Evolutionary conservation across 2,329 filamentous ascomycete genomes (phyloP), one percentile per base, ranked within the genome.

Genomic region (Aspergillus puulaauensis): DNA sequence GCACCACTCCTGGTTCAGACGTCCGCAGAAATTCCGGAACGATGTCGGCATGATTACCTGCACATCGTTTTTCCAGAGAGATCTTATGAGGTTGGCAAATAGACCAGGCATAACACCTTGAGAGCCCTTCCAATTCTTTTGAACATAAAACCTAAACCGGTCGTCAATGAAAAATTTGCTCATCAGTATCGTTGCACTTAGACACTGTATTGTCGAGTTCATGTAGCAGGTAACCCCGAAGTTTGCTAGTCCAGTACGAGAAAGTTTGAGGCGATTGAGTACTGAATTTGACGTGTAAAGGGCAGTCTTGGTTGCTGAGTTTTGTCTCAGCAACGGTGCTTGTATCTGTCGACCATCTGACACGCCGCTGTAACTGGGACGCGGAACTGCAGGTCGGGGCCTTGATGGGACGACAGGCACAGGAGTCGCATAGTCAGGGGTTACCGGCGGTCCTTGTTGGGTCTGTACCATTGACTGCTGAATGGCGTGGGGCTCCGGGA

Each of bases 141-240:
- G 85, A 64, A 89, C 84, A 81, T 75, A 83, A 67, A 70, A 79
- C 65, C 70, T 83, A 75, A 75, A 90, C 68, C 70, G 89, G 69
- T 78, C 88, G 78, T 76, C 86, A 71, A 75, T 84, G 78, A 82
- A 96, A 82, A 76, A 85, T 75, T 69, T 84, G 70, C 83, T 84
- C 43, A 88, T 73, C 17, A 81, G 78, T 8, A 82, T 77, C 1
- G 92, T 93, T 2, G 87, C 88, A 58, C 90, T 89, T 17, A 97
- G 78, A 59, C 89, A 90, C 73, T 98, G 93, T 24, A 98, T 80
- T 0, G 88, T 88, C n/a, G 91, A 88, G 73, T 96, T 97, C 80
- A 95, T 92, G 70, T 96, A 97, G 72, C 93, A 97, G 63, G 90
- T 93, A 47, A 89, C 88, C 1, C 86, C 85, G 41, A 91, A 90